A percentile compares a stretch with the other conserved stretches of the same genome.
These are phyloP conservation scores for Colletotrichum tropicale DNA, from an alignment of 2,329 filamentous ascomycete genomes.

Conservation along the genomic window DNA sequence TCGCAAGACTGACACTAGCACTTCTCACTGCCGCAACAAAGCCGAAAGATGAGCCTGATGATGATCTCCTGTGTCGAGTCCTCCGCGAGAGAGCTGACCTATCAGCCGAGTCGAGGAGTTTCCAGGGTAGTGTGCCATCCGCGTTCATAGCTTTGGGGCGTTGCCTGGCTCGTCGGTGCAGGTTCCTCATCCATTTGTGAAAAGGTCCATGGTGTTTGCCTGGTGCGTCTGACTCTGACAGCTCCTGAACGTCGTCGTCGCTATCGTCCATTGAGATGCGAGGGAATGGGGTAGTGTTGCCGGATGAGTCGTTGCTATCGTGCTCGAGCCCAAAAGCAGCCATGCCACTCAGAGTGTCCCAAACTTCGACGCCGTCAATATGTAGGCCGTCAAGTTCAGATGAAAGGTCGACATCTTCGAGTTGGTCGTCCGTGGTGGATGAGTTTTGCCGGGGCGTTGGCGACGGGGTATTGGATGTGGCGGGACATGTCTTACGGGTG, in stretches of 20 bases:
- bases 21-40: slow-evolving; percentile 85
- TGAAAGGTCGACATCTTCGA: slow-evolving; percentile 37
- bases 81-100: slow-evolving; percentile 23
- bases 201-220: slow-evolving; percentile 55
- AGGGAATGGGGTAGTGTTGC: background rate
- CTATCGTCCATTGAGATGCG: slow-evolving; percentile 28
- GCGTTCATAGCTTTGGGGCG: slow-evolving; percentile 32
- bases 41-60: slow-evolving; percentile 76
- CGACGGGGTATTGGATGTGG: slow-evolving; percentile 32
- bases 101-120: slow-evolving; percentile 29
- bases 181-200: slow-evolving; percentile 73
- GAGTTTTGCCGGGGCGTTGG: slow-evolving; percentile 10
- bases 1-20: slow-evolving; percentile 78
- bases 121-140: slow-evolving; percentile 37
- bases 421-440: slow-evolving; percentile 27
- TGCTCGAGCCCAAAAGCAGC: slow-evolving; percentile 42
- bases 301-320: slow-evolving; percentile 26
- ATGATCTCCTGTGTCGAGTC: slow-evolving; percentile 59
- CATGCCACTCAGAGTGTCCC: slow-evolving; percentile 45
- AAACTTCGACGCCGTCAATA: slow-evolving; percentile 34
- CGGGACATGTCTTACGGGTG: slow-evolving; percentile 42
- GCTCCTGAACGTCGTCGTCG: slow-evolving; percentile 7
- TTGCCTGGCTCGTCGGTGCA: slow-evolving; percentile 62
- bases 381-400: slow-evolving; percentile 24
- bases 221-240: background rate